A percentile compares a stretch with the other conserved stretches of the same genome.
phyloP scores from a whole-genome alignment of 2,329 filamentous ascomycete species.

The Periglandula ipomoeae region DNA sequence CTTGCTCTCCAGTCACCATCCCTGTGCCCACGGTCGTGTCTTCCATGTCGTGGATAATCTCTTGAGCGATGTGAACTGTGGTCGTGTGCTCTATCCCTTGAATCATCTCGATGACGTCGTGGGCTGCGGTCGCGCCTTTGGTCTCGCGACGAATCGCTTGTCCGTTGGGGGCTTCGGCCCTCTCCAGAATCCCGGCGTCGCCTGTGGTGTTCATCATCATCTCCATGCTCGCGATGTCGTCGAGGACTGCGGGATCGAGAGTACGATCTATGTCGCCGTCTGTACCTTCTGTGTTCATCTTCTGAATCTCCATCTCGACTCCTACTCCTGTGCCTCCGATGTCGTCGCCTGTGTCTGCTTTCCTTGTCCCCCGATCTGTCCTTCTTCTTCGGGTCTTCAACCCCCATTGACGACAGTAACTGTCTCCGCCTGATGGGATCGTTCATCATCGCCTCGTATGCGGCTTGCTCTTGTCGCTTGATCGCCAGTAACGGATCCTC shows the following conservation, averaged over 20 bases:
- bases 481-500: slow-evolving; percentile 90
- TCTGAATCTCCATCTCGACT: slow-evolving; percentile 7
- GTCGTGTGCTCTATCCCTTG: background rate
- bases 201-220: slow-evolving; percentile 8
- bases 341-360: slow-evolving; percentile 15
- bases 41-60: slow-evolving; percentile 9
- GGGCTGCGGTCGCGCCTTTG: slow-evolving; percentile 9
- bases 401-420: slow-evolving; percentile 55
- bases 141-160: slow-evolving; percentile 12
- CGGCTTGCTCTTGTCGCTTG: slow-evolving; percentile 80
- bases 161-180: slow-evolving; percentile 14
- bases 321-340: slow-evolving; percentile 7
- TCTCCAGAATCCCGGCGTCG: slow-evolving; percentile 15
- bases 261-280: slow-evolving; percentile 35
- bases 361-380: slow-evolving; percentile 24
- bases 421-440: slow-evolving; percentile 60
- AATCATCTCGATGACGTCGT: background rate
- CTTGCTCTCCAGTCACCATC: background rate
- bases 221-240: slow-evolving; percentile 17
- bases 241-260: slow-evolving; percentile 37
- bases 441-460: slow-evolving; percentile 72
- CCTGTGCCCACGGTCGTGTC: slow-evolving; percentile 4
- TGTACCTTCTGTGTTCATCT: slow-evolving; percentile 11
- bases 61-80: background rate
- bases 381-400: slow-evolving; percentile 38